Base-by-base conservation (phyloP, 495 filamentous ascomycete species). In the Podospora appendiculata region DNA sequence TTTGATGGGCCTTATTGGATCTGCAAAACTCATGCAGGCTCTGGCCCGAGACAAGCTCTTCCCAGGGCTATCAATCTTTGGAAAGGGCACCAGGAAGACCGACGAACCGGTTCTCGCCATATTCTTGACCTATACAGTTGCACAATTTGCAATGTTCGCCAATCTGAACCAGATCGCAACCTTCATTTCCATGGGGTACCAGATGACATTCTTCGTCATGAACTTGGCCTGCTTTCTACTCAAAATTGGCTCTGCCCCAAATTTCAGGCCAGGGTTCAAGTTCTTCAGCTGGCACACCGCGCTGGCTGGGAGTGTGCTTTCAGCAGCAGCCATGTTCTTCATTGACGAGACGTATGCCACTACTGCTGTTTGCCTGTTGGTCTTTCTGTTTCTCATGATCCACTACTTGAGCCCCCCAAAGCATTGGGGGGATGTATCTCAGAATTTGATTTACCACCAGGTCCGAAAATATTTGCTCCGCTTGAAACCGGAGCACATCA, bases 231-330 rank as follows among this genome's bases (percentile, higher is more conserved):
- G 88, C 61, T 94, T 94, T 59, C 71, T 94, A 1, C 70, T 95
- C 39, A 95, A 93, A 65, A 89, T 94, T 45, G 84, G 88, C n/a
- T 90, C 88, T n/a, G 89, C 89, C 2, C 89, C 89, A 8, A 95
- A 95, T 61, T 95, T 95, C 58, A 76, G 89, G 33, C 89, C 89
- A 1, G 89, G 85, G 1, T 95, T 95, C 62, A 86, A 86, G 55
- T 89, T 89, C 61, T 94, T 94, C 71, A 90, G 84, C 51, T 90
- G 87, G 87, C 76, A 87, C 60, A 93, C 88, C 25, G 89, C 89
- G 39, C 79, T 83, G 10, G 69, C 79, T 12, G 89, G 89, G 11
- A 82, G 88, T 16, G 57, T 92, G 18, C 73, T 86, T 12, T 90
- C 87, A 48, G 86, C 85, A 1, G 75, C 78, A 13, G 87, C 85